These are phyloP conservation scores for Graphium sp. DNA, from an alignment of 2,329 filamentous ascomycete genomes.

Conservation along the genomic window DNA sequence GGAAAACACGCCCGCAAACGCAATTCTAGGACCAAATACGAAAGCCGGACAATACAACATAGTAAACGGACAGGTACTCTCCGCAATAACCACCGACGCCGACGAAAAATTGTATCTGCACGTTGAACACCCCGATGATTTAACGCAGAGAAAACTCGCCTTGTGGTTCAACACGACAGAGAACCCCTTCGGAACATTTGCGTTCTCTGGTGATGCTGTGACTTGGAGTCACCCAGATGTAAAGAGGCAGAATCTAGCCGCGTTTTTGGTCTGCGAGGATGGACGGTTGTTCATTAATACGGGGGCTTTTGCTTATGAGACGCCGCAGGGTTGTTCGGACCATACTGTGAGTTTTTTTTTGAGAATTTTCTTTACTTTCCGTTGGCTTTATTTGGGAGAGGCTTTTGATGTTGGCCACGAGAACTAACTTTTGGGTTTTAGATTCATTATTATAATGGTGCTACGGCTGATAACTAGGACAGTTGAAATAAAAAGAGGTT, in stretches of 20 bases:
- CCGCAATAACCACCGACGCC: constrained; percentile 3
- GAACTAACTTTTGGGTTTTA: constrained; percentile 5
- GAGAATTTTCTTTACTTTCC: not conserved
- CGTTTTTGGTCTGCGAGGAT: constrained; percentile 34
- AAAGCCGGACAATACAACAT: constrained; percentile 38
- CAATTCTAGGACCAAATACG: constrained; percentile 25
- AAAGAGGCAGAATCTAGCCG: constrained; percentile 28
- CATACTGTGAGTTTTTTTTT: constrained; percentile 22
- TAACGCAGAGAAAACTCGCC: constrained; percentile 24
- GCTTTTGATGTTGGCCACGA: constrained; percentile 3
- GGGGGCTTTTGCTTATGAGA: constrained; percentile 35
- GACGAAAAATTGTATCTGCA: constrained; percentile 20
- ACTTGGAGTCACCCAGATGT: constrained; percentile 29
- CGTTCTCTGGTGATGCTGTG: constrained; percentile 33
- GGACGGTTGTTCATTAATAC: constrained; percentile 34
- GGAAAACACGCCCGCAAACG: constrained; percentile 18
- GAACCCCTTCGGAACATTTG: constrained; percentile 34
- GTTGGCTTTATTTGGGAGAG: not conserved
- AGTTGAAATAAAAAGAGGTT: no score
- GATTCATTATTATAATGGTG: constrained; percentile 24
- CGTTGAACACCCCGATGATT: constrained; percentile 22
- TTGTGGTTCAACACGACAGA: constrained; percentile 27
- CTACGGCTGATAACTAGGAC: constrained; percentile 10
- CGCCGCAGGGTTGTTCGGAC: constrained; percentile 33
- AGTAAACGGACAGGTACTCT: constrained; percentile 29